A percentile compares a stretch with the other conserved stretches of the same genome.
These are phyloP conservation scores for Microthyrium microscopicum DNA, from an alignment of 2,329 filamentous ascomycete genomes.

Conservation along the genomic window DNA sequence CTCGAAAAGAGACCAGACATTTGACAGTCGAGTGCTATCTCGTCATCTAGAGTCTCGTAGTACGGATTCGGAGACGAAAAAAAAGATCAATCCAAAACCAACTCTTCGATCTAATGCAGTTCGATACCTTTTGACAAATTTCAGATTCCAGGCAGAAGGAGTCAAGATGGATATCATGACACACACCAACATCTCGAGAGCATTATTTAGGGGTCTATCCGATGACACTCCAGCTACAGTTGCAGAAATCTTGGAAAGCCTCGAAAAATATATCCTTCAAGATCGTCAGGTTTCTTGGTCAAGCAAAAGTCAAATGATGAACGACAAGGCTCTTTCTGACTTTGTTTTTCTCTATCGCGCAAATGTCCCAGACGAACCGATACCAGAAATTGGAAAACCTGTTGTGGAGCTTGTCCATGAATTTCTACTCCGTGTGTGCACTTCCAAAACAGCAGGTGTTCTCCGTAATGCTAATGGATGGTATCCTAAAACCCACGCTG, in stretches of 20 bases:
- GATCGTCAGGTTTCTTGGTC: conserved; percentile 39
- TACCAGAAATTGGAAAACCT: conserved; percentile 27
- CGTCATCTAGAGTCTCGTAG: conserved; percentile 62
- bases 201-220: conserved; percentile 59
- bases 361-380: conserved; percentile 18
- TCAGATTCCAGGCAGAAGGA: conserved; percentile 61
- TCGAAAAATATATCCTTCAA: conserved; percentile 42
- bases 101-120: conserved; percentile 73
- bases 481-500: conserved; percentile 51
- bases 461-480: conserved; percentile 64
- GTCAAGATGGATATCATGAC: conserved; percentile 70
- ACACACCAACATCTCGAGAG: conserved; percentile 50
- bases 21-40: conserved; percentile 53
- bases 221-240: conserved; percentile 64
- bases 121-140: conserved; percentile 59
- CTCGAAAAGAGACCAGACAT: conserved; percentile 58
- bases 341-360: conserved; percentile 5
- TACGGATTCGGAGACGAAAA: conserved; percentile 26
- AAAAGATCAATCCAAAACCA: conserved; percentile 48
- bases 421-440: conserved; percentile 62
- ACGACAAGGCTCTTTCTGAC: conserved; percentile 48
- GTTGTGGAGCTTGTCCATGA: conserved; percentile 57
- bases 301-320: conserved; percentile 60
- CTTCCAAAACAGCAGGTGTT: conserved; percentile 53
- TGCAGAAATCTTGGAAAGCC: conserved; percentile 53